Conservation (phyloP, 192 early-diverging fungal species). For the Dissophora globulifera region DNA sequence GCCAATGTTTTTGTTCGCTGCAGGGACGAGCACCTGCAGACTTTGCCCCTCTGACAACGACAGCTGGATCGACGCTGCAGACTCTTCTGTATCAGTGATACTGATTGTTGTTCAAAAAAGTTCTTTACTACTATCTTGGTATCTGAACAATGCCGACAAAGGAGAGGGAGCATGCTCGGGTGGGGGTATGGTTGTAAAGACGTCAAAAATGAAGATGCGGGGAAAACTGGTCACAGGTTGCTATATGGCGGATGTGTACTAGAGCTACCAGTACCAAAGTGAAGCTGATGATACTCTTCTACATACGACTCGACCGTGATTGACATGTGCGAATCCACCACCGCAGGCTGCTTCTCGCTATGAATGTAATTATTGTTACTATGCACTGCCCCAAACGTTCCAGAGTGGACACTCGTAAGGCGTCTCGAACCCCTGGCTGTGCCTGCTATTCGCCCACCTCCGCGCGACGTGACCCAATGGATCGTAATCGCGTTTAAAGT, state of each 20-base stretch:
- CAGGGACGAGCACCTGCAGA: too few relatives aligned
- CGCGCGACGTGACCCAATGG: slow-evolving; percentile 57
- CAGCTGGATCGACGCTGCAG: too few relatives aligned
- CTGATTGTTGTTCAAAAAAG: too few relatives aligned
- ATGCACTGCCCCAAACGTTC: neutral
- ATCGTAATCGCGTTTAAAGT: slow-evolving; percentile 55
- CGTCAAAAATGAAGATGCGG: too few relatives aligned
- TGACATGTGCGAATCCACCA: slow-evolving; percentile 26
- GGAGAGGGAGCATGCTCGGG: too few relatives aligned
- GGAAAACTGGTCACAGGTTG: neutral
- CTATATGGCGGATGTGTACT: too few relatives aligned
- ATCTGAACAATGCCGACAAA: too few relatives aligned
- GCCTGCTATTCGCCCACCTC: slow-evolving; percentile 12
- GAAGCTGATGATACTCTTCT: slow-evolving; percentile 38
- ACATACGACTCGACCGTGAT: slow-evolving; percentile 43
- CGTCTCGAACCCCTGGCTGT: neutral
- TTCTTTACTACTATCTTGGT: too few relatives aligned
- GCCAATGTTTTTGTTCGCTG: too few relatives aligned
- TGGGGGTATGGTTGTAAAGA: neutral
- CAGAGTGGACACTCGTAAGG: too few relatives aligned
- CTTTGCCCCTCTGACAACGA: too few relatives aligned
- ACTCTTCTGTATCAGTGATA: too few relatives aligned
- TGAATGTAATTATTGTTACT: neutral
- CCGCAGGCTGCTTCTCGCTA: slow-evolving; percentile 28
- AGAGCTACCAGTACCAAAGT: slow-evolving; percentile 2